Percentiles rank a stretch among this genome's conserved stretches.
Evolutionary conservation across 163 green algal genomes (phyloP).

Genomic region (Chlorella variabilis): DNA sequence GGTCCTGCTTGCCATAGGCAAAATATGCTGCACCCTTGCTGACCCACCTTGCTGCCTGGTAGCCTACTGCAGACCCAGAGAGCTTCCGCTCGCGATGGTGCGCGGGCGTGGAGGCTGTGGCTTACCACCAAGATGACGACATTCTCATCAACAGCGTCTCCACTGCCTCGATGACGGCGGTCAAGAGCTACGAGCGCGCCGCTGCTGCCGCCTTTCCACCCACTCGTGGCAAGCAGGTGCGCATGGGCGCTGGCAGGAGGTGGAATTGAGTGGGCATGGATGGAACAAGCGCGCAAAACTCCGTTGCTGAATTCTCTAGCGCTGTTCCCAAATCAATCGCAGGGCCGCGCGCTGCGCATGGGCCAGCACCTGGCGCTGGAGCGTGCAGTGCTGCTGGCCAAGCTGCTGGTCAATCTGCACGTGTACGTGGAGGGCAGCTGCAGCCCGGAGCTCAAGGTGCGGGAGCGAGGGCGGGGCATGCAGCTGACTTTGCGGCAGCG

Average conservation of each 20-base stretch:
- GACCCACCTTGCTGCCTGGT: not conserved
- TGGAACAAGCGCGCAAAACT: no score
- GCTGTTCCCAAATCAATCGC: not conserved
- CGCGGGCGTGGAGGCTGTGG: conserved; percentile 28
- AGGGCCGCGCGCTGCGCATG: conserved; percentile 11
- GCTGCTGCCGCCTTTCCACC: conserved; percentile 8
- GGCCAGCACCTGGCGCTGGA: conserved; percentile 42
- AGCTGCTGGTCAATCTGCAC: conserved; percentile 58
- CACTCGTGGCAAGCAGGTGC: not conserved
- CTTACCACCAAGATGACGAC: conserved; percentile 35
- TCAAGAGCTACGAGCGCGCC: conserved; percentile 12
- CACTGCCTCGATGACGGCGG: not conserved
- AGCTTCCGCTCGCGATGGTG: conserved; percentile 36
- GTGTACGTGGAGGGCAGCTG: conserved; percentile 28
- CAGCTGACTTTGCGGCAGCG: no score
- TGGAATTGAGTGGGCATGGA: no score
- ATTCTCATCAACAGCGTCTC: conserved; percentile 33
- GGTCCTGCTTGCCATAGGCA: no score
- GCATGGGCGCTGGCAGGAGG: no score
- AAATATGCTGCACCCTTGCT: no score
- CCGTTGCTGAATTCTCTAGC: no score
- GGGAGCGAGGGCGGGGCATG: no score
- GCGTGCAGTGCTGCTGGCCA: conserved; percentile 45
- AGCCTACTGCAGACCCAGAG: not conserved
- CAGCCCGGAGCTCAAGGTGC: conserved; percentile 27